Base-by-base conservation (phyloP, 306 rosid species). In the Urtica urens region DNA sequence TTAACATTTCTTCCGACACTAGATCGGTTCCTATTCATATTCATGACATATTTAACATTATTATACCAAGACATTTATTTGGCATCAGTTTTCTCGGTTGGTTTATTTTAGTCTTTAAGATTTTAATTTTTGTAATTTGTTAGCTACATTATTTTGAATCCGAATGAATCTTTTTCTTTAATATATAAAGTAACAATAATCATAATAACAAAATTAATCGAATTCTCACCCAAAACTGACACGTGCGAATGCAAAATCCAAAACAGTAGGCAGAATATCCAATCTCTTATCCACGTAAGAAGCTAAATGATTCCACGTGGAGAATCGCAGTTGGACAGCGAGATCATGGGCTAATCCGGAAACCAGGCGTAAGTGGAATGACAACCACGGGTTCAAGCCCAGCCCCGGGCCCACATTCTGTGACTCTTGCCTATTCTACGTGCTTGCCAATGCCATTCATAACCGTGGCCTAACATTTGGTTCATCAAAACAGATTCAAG, bases 331-430 rank as follows among this genome's bases (percentile, higher is more conserved):
- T 90, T 90, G 94, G 95, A 55, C 67, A 55, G 28, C 8, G n/a
- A 81, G 82, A 90, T 90, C 62, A 55, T 30, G 53, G 18, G 64
- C 85, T 70, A 62, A 90, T 90, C 92, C 48, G 19, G 23, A 49
- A 23, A 30, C 28, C 8, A 64, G 66, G 63, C 58, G n/a, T 75
- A 53, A 10, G 60, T 54, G 14, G 8, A 26, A 48, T 62, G 31
- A 59, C 53, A 58, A 66, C 95, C 93, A 77, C 29, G 62, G 58
- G 45, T 61, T 66, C 42, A 29, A 46, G 46, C 52, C 64, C 62
- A 40, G 10, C 38, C 35, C 63, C 6, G 57, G 10, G 57, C 63
- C 65, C 66, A 55, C 62, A 38, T 43, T 51, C 50, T 51, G 58
- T 22, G 57, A 53, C 28, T 63, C 37, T 53, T n/a, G 57, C 49